Conservation (phyloP, 306 rosid species). For the Leucaena leucocephala region DNA sequence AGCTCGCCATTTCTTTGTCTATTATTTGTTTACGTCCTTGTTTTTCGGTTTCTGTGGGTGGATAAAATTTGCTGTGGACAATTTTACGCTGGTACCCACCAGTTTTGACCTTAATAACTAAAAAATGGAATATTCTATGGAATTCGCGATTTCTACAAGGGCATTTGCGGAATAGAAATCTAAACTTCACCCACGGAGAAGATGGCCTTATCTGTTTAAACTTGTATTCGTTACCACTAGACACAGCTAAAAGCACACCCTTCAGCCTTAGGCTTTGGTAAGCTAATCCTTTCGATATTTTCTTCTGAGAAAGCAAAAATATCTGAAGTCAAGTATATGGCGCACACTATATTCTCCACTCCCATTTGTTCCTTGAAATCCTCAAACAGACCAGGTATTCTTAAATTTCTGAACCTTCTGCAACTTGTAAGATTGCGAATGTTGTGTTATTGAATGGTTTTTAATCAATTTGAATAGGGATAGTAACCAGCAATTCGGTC, state of each 20-base stretch:
- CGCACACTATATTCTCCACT: constrained; percentile 52
- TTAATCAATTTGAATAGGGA: constrained; percentile 44
- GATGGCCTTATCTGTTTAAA: constrained; percentile 46
- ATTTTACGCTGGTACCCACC: constrained; percentile 47
- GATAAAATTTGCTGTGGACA: constrained; percentile 4
- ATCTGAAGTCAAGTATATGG: constrained; percentile 49
- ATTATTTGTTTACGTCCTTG: neutral
- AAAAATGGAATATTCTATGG: neutral
- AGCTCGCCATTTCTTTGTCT: constrained; percentile 60
- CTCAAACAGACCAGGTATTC: constrained; percentile 71
- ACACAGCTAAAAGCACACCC: constrained; percentile 13
- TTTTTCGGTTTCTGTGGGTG: constrained; percentile 22
- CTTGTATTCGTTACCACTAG: constrained; percentile 22
- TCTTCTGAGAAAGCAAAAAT: neutral
- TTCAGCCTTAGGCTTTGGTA: constrained; percentile 30
- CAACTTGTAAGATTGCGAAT: neutral
- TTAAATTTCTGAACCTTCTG: constrained; percentile 15
- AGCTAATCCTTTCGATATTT: constrained; percentile 25
- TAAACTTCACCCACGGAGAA: constrained; percentile 27
- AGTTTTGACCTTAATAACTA: constrained; percentile 17
- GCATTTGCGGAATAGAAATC: constrained; percentile 34
- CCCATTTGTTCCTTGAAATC: constrained; percentile 64
- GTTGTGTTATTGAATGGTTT: constrained; percentile 21
- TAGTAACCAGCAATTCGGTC: constrained; percentile 49
- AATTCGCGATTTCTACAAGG: constrained; percentile 28